Evolutionary conservation across 768 basidiomycete genomes (phyloP).

Genomic region (Mycena metata): DNA sequence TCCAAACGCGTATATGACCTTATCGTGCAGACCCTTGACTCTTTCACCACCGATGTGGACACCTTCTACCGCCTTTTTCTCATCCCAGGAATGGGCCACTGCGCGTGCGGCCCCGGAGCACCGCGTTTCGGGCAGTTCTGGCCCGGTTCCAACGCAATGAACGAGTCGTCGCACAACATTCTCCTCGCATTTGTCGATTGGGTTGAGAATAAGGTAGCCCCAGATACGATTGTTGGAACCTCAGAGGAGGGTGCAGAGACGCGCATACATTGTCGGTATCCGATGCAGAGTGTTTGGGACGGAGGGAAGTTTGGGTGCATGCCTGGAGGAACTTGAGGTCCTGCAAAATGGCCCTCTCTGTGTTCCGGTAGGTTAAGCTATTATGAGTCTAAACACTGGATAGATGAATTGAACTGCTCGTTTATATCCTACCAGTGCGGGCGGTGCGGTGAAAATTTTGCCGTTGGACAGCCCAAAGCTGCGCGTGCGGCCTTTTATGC

Average conservation of each 20-base stretch:
- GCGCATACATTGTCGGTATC: conserved; percentile 11
- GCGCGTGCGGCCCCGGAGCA: conserved; percentile 34
- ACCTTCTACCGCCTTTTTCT: conserved; percentile 44
- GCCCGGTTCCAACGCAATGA: background rate
- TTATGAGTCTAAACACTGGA: too few relatives aligned
- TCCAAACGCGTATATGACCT: conserved; percentile 38
- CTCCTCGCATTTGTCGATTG: conserved; percentile 28
- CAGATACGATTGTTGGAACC: conserved; percentile 3
- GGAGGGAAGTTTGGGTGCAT: too few relatives aligned
- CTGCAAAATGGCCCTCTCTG: too few relatives aligned
- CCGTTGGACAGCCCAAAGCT: too few relatives aligned
- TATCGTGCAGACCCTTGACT: conserved; percentile 31
- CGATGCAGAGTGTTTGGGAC: conserved; percentile 10
- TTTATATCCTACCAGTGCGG: too few relatives aligned
- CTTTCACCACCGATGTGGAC: conserved; percentile 22
- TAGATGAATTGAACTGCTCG: too few relatives aligned
- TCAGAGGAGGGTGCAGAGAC: background rate
- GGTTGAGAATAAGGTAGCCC: conserved; percentile 21
- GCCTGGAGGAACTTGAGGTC: too few relatives aligned
- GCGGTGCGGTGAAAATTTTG: too few relatives aligned
- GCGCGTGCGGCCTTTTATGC: too few relatives aligned
- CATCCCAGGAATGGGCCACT: conserved; percentile 44
- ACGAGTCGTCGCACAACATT: conserved; percentile 10
- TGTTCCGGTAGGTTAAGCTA: too few relatives aligned
- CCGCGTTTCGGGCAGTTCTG: conserved; percentile 33